Base-by-base conservation (phyloP, 2,329 filamentous ascomycete species). In the Paraphoma chrysanthemicola region DNA sequence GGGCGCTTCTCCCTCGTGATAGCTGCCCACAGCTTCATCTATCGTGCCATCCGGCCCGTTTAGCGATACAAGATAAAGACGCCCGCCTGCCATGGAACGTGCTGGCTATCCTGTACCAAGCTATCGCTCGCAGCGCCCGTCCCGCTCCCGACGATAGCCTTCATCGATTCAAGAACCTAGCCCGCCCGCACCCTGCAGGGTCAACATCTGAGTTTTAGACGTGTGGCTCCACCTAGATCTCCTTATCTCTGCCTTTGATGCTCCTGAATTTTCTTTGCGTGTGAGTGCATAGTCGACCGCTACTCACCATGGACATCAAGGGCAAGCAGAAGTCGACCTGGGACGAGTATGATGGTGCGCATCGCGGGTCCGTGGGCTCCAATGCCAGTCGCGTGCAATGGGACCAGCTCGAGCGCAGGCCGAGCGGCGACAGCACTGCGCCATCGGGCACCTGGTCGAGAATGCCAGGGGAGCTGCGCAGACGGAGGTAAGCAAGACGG, bases 291-390 rank as follows among this genome's bases (percentile, higher is more conserved):
- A n/a, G 28, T 31, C 36, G 28, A 30, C 31, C 12, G 39, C 23
- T 51, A 42, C 53, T 61, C 50, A 50, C 56, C 54, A 77, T 78
- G 76, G 74, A 76, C 54, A 73, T 74, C 57, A 67, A 65, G 57
- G 72, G 72, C 51, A 77, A 76, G 61, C 75, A 76, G 65, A 80
- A 80, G n/a, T 68, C 79, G 30, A 78, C 72, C 31, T 82, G 80
- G 80, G 71, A 76, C 54, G 76, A 77, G 50, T 81, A 82, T 64
- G 79, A 81, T 50, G 76, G 76, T 54, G 76, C 69, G 44, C 75
- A 77, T 51, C 64, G 76, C 49, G 76, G 73, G 36, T 82, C 81
- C 0, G 66, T 78, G 17, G 78, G 72, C 48, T 81, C 79, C 1
- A 66, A 60, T 2, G 62, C 58, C 33, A 78, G 73, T 64, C 73